Conservation (phyloP, 805 yeast species). For the Kluyveromyces lactis region DNA sequence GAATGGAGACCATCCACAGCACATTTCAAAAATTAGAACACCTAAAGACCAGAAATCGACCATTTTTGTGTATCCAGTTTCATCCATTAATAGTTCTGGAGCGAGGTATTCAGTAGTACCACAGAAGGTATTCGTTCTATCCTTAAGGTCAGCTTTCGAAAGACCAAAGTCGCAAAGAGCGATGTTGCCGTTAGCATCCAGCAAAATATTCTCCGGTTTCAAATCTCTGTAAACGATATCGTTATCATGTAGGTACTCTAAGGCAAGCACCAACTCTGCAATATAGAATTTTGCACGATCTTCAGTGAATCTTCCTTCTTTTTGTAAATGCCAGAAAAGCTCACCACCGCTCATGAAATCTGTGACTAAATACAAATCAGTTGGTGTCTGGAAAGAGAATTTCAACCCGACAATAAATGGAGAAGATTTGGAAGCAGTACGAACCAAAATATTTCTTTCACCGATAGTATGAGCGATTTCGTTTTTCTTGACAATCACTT, state of each 20-base stretch:
- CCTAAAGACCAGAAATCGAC: conserved; percentile 99
- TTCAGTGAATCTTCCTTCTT: conserved; percentile 90
- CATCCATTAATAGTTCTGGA: conserved; percentile 92
- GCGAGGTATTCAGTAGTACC: conserved; percentile 98
- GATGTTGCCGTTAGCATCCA: conserved; percentile 96
- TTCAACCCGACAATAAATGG: conserved; percentile 95
- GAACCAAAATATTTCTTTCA: conserved; percentile 87
- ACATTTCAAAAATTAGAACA: conserved; percentile 95
- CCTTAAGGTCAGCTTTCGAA: conserved; percentile 85
- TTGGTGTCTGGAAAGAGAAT: conserved; percentile 92
- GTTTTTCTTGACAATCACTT: conserved; percentile 91
- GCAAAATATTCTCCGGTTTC: conserved; percentile 90
- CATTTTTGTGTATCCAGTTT: conserved; percentile 95
- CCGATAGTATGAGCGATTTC: conserved; percentile 98
- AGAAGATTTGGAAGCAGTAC: conserved; percentile 80
- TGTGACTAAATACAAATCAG: conserved; percentile 86
- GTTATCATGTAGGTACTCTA: conserved; percentile 91
- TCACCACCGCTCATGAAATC: conserved; percentile 99
- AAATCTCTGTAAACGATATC: conserved; percentile 94
- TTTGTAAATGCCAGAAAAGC: conserved; percentile 91
- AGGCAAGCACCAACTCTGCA: conserved; percentile 88
- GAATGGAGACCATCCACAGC: conserved; percentile 99
- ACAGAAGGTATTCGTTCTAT: conserved; percentile 92
- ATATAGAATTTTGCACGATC: conserved; percentile 94
- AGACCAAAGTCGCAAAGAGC: conserved; percentile 97